Evolutionary conservation across 371 early-diverging fungal species (phyloP).

Genomic region (Syncephalastrum sp.): DNA sequence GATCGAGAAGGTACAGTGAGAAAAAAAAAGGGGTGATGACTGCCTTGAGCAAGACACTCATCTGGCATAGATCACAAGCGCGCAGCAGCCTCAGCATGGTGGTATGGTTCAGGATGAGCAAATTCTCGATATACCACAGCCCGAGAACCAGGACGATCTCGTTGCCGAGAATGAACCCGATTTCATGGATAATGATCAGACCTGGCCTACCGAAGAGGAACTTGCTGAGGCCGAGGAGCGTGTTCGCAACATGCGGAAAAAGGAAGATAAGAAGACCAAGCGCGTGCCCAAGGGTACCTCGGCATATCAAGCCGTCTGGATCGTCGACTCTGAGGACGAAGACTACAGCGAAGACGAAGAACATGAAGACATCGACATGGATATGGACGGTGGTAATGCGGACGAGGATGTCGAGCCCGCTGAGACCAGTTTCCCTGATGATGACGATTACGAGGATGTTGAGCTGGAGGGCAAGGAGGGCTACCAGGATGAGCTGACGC

Average conservation of each 20-base stretch:
- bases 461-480: conserved; percentile 56
- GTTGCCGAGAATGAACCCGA: conserved; percentile 87
- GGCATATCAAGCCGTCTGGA: conserved; percentile 97
- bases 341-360: conserved; percentile 66
- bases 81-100: conserved; percentile 10
- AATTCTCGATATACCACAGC: conserved; percentile 63
- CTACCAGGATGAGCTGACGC: conserved; percentile 42
- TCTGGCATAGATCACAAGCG: conserved; percentile 28
- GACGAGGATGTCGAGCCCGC: conserved; percentile 41
- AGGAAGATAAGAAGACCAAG: conserved; percentile 23
- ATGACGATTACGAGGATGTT: conserved; percentile 80
- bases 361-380: conserved; percentile 39
- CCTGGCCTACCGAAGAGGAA: conserved; percentile 98
- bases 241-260: conserved; percentile 34
- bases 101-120: conserved; percentile 50
- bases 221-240: conserved; percentile 72
- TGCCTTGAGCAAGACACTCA: neutral
- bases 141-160: conserved; percentile 71
- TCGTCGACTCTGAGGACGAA: conserved; percentile 76
- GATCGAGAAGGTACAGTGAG: conserved; percentile 62
- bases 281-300: conserved; percentile 95
- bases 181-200: conserved; percentile 90
- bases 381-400: conserved; percentile 41
- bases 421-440: conserved; percentile 28
- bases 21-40: neutral